These are phyloP conservation scores for Pythium sp. DNA, from an alignment of 352 stramenopile species.

Conservation along the genomic window DNA sequence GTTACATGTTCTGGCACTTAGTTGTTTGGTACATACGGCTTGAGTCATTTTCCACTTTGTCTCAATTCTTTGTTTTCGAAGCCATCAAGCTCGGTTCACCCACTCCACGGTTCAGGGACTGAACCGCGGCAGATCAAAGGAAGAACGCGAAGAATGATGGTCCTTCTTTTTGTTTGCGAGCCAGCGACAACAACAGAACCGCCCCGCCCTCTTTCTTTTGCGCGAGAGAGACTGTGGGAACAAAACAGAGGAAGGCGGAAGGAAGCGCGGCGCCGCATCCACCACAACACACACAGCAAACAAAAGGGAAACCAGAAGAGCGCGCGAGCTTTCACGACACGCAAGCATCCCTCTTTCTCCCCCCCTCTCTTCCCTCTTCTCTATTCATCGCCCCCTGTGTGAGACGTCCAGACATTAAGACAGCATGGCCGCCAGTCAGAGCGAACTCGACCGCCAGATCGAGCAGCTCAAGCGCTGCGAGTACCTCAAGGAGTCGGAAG, in stretches of 20 bases:
- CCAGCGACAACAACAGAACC: too few relatives aligned
- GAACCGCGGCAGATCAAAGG: too few relatives aligned
- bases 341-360: background rate
- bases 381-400: background rate
- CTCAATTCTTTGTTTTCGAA: too few relatives aligned
- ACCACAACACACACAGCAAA: conserved; percentile 7
- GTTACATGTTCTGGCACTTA: too few relatives aligned
- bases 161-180: too few relatives aligned
- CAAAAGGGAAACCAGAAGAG: conserved; percentile 2
- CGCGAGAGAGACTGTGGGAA: conserved; percentile 1
- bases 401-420: background rate
- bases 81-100: too few relatives aligned
- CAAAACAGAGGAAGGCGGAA: background rate
- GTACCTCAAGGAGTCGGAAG: conserved; percentile 98
- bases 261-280: background rate
- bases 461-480: conserved; percentile 95
- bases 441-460: conserved; percentile 85
- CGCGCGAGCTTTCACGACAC: background rate
- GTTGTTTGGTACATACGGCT: too few relatives aligned
- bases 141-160: too few relatives aligned
- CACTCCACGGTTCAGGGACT: too few relatives aligned
- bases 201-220: too few relatives aligned
- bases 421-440: conserved; percentile 76
- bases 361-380: background rate
- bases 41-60: too few relatives aligned